A percentile compares a stretch with the other conserved stretches of the same genome.
Conservation (phyloP, 106 monocot genomes). For the Acorus gramineus region DNA sequence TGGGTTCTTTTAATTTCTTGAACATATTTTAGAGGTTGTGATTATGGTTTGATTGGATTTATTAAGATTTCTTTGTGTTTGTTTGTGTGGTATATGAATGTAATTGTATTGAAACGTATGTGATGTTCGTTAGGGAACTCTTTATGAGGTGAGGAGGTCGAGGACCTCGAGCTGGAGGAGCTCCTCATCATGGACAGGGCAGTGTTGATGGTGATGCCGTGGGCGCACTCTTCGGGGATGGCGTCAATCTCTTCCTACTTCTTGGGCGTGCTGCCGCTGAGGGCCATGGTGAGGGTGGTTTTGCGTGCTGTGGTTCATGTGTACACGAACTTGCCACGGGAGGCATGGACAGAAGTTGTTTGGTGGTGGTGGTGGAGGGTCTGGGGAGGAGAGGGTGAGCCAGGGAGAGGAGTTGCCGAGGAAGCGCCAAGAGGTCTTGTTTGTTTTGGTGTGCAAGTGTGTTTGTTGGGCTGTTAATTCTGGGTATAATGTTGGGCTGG, state of each 20-base stretch:
- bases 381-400: not conserved
- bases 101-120: too few species aligned
- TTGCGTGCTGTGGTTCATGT: constrained; percentile 57
- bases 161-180: constrained; percentile 73
- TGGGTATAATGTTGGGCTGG: too few species aligned
- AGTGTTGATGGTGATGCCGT: constrained; percentile 79
- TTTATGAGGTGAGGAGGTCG: constrained; percentile 66
- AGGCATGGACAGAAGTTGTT: constrained; percentile 22
- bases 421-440: not conserved
- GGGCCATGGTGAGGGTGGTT: constrained; percentile 57
- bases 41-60: too few species aligned
- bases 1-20: too few species aligned
- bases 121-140: constrained; percentile 67
- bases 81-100: too few species aligned
- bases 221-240: constrained; percentile 74
- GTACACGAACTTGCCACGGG: constrained; percentile 54
- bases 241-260: constrained; percentile 80
- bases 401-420: constrained; percentile 8
- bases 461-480: too few species aligned
- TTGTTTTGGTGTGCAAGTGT: too few species aligned
- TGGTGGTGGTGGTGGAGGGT: not conserved
- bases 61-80: too few species aligned
- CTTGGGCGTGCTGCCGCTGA: constrained; percentile 34
- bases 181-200: constrained; percentile 86
- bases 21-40: too few species aligned